Base-by-base conservation (phyloP, 2,329 filamentous ascomycete genomes). In the Aspergillus melleus region DNA sequence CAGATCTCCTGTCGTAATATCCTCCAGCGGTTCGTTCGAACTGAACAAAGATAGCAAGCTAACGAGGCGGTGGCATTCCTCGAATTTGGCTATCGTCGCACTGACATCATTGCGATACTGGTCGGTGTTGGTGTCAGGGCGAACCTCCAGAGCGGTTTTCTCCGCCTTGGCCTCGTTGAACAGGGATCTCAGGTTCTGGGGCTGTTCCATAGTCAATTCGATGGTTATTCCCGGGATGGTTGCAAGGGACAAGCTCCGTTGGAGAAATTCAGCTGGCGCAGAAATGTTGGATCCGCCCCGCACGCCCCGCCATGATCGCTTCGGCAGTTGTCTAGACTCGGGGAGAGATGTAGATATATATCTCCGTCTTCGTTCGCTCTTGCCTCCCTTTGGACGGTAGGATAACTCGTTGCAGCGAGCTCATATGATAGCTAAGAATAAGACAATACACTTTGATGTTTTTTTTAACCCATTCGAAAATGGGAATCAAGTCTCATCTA, bases 1-100 rank as follows among this genome's bases (percentile, higher is more conserved):
- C 32, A 99, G 79, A 70, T 96, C 89, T n/a, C 84, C 83, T 1
- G 94, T 96, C 14, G 90, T 82, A 32, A 97, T 80, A 77, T 99
- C 95, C 62, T 99, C 95, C 44, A 94, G 77, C 0, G 86, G 84
- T 76, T 99, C 95, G 76, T 99, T 99, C 39, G 88, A 83, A 67
- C 92, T 96, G 83, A 98, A 98, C 55, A 99, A 81, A 0, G 90
- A 89, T 26, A 95, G 81, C 61, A 86, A 83, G 65, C 86, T 81
- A 64, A 91, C 86, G 58, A 90, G 85, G 60, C 85, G 80, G 60
- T 89, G 81, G 74, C 90, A 93, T 74, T 90, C 82, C 69, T 90
- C 82, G 77, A 96, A 94, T 55, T 87, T 84, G 64, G 84, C 77
- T 67, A 96, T 86, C 46, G 90, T 86, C 44, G 82, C 77, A 61